These are phyloP conservation scores for Ceriops decandra DNA, from an alignment of 345 rosid species.

Conservation along the genomic window DNA sequence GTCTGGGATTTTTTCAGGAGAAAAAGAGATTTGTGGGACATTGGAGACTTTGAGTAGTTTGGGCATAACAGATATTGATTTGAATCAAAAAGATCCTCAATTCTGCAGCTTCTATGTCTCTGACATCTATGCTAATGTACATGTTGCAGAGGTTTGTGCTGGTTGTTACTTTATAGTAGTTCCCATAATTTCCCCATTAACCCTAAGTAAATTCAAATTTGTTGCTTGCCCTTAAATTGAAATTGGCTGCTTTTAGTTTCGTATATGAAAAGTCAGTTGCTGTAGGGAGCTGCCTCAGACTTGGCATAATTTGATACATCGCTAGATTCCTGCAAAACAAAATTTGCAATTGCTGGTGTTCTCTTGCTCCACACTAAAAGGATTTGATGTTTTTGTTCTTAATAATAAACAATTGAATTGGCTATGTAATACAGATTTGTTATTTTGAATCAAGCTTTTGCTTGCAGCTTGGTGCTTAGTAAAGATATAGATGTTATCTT, in stretches of 20 bases:
- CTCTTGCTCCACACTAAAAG: neutral
- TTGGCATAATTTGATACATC: neutral
- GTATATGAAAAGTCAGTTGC: neutral
- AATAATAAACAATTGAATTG: neutral
- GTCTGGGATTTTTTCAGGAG: slow-evolving; percentile 45
- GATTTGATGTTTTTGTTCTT: neutral
- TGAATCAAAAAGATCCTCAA: slow-evolving; percentile 61
- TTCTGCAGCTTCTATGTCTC: slow-evolving; percentile 69
- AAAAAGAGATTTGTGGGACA: slow-evolving; percentile 32
- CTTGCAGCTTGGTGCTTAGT: neutral
- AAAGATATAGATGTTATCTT: neutral
- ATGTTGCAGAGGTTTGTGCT: slow-evolving; percentile 68
- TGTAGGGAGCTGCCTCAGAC: neutral
- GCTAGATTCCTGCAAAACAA: neutral
- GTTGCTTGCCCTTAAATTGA: neutral
- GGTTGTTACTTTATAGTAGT: slow-evolving; percentile 6
- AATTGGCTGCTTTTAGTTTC: neutral
- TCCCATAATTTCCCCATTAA: slow-evolving; percentile 2
- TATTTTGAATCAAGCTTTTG: neutral
- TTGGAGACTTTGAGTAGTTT: slow-evolving; percentile 22
- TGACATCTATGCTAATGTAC: slow-evolving; percentile 55
- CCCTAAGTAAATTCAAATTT: neutral
- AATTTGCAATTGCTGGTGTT: neutral
- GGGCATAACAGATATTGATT: slow-evolving; percentile 67
- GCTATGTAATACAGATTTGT: neutral